Evolutionary conservation across 2,329 filamentous ascomycete genomes (phyloP).

Genomic region (Pseudopithomyces chartarum): DNA sequence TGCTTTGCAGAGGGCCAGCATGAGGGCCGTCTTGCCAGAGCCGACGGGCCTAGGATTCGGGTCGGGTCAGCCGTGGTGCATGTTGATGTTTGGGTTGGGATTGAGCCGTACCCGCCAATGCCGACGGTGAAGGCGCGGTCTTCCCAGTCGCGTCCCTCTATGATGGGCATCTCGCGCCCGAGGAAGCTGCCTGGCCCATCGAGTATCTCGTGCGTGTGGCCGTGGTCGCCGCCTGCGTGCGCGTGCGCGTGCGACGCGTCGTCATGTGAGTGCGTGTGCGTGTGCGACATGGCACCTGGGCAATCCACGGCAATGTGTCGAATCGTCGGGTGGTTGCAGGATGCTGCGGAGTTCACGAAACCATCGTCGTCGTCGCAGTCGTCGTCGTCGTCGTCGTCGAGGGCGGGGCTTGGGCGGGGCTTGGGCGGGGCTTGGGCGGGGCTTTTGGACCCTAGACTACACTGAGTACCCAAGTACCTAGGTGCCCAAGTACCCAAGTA

Average conservation of each 20-base stretch:
- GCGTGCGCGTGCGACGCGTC: conserved; percentile 54
- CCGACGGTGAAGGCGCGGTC: conserved; percentile 93
- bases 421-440: too few species aligned
- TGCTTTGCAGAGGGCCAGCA: conserved; percentile 88
- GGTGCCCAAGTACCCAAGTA: too few species aligned
- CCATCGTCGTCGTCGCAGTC: too few species aligned
- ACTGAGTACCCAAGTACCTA: too few species aligned
- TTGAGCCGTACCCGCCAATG: conserved; percentile 81
- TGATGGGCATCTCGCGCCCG: conserved; percentile 89
- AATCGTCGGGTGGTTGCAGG: too few species aligned
- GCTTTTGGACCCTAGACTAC: too few species aligned
- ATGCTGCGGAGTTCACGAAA: too few species aligned
- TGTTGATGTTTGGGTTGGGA: background rate
- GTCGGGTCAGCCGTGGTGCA: conserved; percentile 1
- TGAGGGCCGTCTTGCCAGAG: conserved; percentile 95
- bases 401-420: too few species aligned
- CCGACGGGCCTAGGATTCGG: conserved; percentile 90
- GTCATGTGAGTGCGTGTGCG: conserved; percentile 42
- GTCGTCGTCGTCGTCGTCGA: too few species aligned
- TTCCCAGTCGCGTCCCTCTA: conserved; percentile 84
- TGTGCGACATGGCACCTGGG: conserved; percentile 32
- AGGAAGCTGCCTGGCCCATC: conserved; percentile 90
- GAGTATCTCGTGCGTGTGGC: conserved; percentile 94
- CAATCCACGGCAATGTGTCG: background rate
- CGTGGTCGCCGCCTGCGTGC: conserved; percentile 67